Conservation (phyloP, 495 filamentous ascomycete species). For the Neurospora hispaniola region DNA sequence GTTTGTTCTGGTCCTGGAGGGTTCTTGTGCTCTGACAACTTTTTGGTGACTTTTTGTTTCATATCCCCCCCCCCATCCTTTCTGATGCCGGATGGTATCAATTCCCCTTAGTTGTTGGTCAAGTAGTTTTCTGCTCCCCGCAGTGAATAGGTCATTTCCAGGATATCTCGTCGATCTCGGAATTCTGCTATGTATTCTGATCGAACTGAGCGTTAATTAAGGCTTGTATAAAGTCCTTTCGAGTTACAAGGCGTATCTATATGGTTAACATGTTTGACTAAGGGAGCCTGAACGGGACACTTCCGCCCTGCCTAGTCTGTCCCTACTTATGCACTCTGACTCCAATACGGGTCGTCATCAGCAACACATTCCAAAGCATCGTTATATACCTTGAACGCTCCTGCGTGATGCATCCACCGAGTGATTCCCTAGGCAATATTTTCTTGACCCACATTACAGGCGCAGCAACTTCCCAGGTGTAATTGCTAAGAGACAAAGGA, state of each 20-base stretch:
- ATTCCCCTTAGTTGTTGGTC: not conserved
- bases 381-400: not conserved
- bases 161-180: too few relatives aligned
- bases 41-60: not conserved
- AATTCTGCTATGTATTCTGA: not conserved
- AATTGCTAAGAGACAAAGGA: not conserved
- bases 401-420: not conserved
- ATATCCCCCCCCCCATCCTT: too few relatives aligned
- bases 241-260: too few relatives aligned
- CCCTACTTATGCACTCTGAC: fast-evolving
- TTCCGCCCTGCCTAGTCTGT: not conserved
- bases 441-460: not conserved
- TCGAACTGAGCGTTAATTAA: not conserved
- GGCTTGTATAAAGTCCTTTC: too few relatives aligned
- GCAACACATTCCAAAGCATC: not conserved
- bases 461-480: not conserved
- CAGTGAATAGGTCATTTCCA: not conserved
- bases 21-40: not conserved
- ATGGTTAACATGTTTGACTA: too few relatives aligned
- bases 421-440: not conserved
- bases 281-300: not conserved
- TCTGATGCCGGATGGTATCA: not conserved
- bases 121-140: not conserved
- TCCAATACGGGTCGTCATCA: not conserved
- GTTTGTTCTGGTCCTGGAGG: not conserved